phyloP scores from a whole-genome alignment of 108 stramenopile genomes.

The Aurantiochytrium sp. region DNA sequence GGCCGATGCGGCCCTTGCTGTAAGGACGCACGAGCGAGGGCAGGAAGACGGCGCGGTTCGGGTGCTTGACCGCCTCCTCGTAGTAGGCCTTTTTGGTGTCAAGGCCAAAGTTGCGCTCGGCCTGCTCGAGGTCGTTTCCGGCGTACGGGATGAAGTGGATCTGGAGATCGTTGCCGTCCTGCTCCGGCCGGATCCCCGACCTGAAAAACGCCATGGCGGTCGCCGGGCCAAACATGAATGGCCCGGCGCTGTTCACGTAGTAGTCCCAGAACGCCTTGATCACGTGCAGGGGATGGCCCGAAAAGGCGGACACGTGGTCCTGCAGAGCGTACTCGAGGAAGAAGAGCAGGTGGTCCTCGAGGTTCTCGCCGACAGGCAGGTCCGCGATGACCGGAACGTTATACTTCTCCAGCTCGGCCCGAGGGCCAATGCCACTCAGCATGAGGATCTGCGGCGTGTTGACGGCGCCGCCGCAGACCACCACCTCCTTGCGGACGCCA shows the following conservation, averaged over 20 bases:
- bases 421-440: slow-evolving; percentile 59
- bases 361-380: slow-evolving; percentile 57
- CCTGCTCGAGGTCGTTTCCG: not conserved
- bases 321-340: not conserved
- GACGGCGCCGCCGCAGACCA: slow-evolving; percentile 65
- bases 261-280: not conserved
- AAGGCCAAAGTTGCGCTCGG: not conserved
- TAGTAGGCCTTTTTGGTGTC: not conserved
- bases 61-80: not conserved
- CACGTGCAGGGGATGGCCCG: not conserved
- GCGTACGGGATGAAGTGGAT: not conserved
- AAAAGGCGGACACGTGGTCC: not conserved
- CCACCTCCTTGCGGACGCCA: slow-evolving; percentile 49
- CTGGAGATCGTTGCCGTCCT: not conserved
- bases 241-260: not conserved
- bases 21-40: not conserved
- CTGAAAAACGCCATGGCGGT: not conserved
- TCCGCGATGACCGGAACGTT: slow-evolving; percentile 42
- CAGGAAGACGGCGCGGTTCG: not conserved
- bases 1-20: not conserved
- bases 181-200: not conserved
- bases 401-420: slow-evolving; percentile 35
- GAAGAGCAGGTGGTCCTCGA: slow-evolving; percentile 58
- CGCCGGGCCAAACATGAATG: not conserved
- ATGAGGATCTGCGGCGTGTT: slow-evolving; percentile 65